Conservation (phyloP, 345 rosid species). For the Salix viminalis region DNA sequence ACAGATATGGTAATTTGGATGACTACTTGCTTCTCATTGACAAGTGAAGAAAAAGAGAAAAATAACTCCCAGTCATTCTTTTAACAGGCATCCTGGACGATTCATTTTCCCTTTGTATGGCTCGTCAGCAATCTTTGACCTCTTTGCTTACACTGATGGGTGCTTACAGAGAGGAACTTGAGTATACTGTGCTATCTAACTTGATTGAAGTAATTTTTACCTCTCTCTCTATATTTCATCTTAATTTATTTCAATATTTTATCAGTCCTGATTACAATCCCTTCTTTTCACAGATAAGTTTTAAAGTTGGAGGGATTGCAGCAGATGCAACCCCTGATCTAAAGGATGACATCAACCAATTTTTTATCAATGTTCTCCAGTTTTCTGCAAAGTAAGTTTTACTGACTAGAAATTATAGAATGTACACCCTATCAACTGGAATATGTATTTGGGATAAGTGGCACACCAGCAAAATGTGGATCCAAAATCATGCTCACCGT, state of each 20-base stretch:
- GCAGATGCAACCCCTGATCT: slow-evolving; percentile 71
- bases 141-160: slow-evolving; percentile 75
- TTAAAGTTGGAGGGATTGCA: slow-evolving; percentile 61
- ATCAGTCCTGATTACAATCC: slow-evolving; percentile 24
- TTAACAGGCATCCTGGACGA: slow-evolving; percentile 84
- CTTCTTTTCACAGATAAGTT: slow-evolving; percentile 55
- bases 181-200: slow-evolving; percentile 80
- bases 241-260: neutral
- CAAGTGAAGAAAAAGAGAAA: slow-evolving; percentile 2
- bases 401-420: neutral
- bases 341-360: slow-evolving; percentile 43
- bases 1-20: slow-evolving; percentile 67
- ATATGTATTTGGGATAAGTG: too few species aligned
- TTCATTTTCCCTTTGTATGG: slow-evolving; percentile 87
- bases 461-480: too few species aligned
- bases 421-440: neutral
- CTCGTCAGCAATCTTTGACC: slow-evolving; percentile 70
- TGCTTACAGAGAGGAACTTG: slow-evolving; percentile 73
- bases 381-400: slow-evolving; percentile 65
- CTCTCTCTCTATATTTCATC: neutral
- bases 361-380: slow-evolving; percentile 60
- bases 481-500: too few species aligned
- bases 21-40: neutral
- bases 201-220: slow-evolving; percentile 58
- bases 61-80: slow-evolving; percentile 15